phyloP scores from a whole-genome alignment of 345 rosid genomes.

The Zanthoxylum bungeanum region DNA sequence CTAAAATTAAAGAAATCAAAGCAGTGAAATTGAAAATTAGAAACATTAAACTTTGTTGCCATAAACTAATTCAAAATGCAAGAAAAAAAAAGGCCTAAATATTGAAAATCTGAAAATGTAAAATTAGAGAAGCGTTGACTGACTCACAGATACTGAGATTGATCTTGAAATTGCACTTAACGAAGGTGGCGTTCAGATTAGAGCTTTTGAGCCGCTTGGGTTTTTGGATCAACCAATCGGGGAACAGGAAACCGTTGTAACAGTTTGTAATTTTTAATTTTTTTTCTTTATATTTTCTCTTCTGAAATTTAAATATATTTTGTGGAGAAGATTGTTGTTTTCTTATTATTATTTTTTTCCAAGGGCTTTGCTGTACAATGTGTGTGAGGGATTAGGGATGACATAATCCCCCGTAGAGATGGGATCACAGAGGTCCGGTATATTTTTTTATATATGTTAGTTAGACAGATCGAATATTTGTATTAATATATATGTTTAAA shows the following conservation, averaged over 20 bases:
- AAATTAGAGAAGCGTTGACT: not conserved
- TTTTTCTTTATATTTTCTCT: rapidly evolving
- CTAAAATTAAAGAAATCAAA: not conserved
- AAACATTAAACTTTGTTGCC: not conserved
- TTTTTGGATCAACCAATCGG: not conserved
- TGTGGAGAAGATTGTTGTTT: not conserved
- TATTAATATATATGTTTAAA: too few species aligned
- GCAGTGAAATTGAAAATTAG: not conserved
- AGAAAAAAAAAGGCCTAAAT: too few species aligned
- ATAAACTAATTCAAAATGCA: too few species aligned
- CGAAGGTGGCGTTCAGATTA: conserved; percentile 3
- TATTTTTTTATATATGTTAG: too few species aligned
- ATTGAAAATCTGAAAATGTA: not conserved
- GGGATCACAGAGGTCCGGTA: too few species aligned
- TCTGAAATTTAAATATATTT: not conserved
- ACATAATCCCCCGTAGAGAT: too few species aligned
- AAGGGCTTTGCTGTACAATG: not conserved
- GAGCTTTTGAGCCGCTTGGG: not conserved
- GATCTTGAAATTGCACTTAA: not conserved
- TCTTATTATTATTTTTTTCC: not conserved
- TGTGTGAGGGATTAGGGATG: too few species aligned
- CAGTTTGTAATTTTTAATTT: not conserved
- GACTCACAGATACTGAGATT: conserved; percentile 1
- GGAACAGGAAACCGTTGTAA: not conserved
- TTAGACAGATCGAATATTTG: too few species aligned